Evolutionary conservation across 2,329 filamentous ascomycete species (phyloP).

Genomic region (Acephala macrosclerotiorum): DNA sequence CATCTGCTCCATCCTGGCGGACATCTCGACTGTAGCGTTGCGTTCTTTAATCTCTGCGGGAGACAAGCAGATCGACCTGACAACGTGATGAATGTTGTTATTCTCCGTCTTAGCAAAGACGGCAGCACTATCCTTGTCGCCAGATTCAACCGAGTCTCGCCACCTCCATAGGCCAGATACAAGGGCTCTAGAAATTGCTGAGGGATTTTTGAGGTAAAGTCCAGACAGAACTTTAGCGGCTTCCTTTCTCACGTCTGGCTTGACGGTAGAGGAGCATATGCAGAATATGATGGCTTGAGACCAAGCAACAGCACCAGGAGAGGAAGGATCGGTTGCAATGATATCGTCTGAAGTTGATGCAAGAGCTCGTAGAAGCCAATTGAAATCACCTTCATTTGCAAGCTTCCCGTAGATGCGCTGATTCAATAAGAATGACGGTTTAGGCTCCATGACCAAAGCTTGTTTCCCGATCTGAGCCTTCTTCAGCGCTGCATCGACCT

Average conservation of each 20-base stretch:
- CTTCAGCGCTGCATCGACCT: slow-evolving; percentile 64
- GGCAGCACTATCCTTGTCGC: slow-evolving; percentile 81
- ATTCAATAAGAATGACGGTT: slow-evolving; percentile 87
- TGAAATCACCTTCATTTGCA: slow-evolving; percentile 74
- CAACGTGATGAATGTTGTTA: slow-evolving; percentile 65
- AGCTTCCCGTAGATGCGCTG: slow-evolving; percentile 86
- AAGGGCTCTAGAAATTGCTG: slow-evolving; percentile 66
- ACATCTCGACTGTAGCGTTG: slow-evolving; percentile 52
- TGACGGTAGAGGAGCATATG: slow-evolving; percentile 68
- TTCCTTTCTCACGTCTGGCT: slow-evolving; percentile 69
- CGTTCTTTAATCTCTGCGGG: slow-evolving; percentile 56
- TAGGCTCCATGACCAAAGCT: slow-evolving; percentile 74
- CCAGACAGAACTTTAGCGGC: slow-evolving; percentile 67
- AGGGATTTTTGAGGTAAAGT: slow-evolving; percentile 68
- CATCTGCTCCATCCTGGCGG: slow-evolving; percentile 72
- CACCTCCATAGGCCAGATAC: slow-evolving; percentile 81
- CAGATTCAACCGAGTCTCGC: slow-evolving; percentile 69
- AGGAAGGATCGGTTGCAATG: slow-evolving; percentile 50
- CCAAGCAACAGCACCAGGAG: slow-evolving; percentile 73
- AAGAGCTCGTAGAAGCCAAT: slow-evolving; percentile 79
- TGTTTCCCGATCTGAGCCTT: slow-evolving; percentile 70
- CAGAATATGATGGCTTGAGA: slow-evolving; percentile 85
- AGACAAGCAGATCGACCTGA: slow-evolving; percentile 69
- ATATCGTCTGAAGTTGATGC: slow-evolving; percentile 65
- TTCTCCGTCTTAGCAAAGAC: slow-evolving; percentile 69